phyloP scores from a whole-genome alignment of 257 asterid species.

The Plectranthus barbatus region DNA sequence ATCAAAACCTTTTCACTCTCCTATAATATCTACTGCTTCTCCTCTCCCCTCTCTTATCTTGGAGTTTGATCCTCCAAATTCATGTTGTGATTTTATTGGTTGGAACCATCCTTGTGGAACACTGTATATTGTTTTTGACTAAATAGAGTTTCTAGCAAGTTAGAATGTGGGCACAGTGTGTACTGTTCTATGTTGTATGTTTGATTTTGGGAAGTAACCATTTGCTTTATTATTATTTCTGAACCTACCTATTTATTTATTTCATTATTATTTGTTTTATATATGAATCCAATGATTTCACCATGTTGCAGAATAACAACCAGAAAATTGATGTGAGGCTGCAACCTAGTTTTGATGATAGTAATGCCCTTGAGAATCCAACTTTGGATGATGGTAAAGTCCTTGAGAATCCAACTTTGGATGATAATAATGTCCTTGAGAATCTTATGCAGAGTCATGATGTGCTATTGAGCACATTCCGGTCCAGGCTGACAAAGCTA shows the following conservation, averaged over 20 bases:
- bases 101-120: too few species aligned
- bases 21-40: too few species aligned
- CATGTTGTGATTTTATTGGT: too few species aligned
- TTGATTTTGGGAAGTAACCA: too few species aligned
- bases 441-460: slow-evolving; percentile 76
- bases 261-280: neutral
- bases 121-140: too few species aligned
- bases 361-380: slow-evolving; percentile 32
- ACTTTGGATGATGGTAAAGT: slow-evolving; percentile 20
- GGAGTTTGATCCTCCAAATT: too few species aligned
- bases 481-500: slow-evolving; percentile 85
- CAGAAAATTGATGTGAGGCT: slow-evolving; percentile 24
- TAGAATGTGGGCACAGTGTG: too few species aligned
- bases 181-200: too few species aligned
- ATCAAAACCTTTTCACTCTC: too few species aligned
- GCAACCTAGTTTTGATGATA: slow-evolving; percentile 40
- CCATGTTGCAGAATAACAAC: slow-evolving; percentile 29
- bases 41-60: too few species aligned
- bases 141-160: too few species aligned
- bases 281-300: slow-evolving; percentile 3
- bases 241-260: neutral
- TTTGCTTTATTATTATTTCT: neutral
- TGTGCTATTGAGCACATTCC: slow-evolving; percentile 56
- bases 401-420: slow-evolving; percentile 37
- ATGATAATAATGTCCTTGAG: slow-evolving; percentile 43